Evolutionary conservation across 768 basidiomycete genomes (phyloP).

Genomic region (Kondoa subrosea): DNA sequence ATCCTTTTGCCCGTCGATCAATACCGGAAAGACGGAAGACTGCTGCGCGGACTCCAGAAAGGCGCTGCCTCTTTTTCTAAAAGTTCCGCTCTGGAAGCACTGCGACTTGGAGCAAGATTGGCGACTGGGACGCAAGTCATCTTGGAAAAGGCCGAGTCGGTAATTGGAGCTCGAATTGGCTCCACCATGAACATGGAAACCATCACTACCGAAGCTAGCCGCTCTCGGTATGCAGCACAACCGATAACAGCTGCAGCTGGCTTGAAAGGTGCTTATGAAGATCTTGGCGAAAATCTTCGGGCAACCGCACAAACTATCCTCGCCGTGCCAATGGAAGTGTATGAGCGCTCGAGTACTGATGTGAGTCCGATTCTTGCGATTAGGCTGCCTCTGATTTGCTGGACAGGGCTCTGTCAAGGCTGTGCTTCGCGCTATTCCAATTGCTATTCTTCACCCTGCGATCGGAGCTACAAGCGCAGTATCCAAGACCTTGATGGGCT

Average conservation of each 20-base stretch:
- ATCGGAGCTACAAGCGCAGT: slow-evolving; percentile 95
- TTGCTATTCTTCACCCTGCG: slow-evolving; percentile 93
- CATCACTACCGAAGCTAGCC: background rate
- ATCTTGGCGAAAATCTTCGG: slow-evolving; percentile 65
- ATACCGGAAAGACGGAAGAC: slow-evolving; percentile 87
- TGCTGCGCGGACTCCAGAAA: slow-evolving; percentile 81
- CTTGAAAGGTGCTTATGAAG: slow-evolving; percentile 76
- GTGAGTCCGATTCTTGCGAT: slow-evolving; percentile 37
- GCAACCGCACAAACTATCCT: slow-evolving; percentile 96
- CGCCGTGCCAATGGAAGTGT: slow-evolving; percentile 97
- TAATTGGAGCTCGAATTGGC: slow-evolving; percentile 47
- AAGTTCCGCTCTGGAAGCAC: slow-evolving; percentile 84
- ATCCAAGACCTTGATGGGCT: slow-evolving; percentile 80
- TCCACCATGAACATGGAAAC: slow-evolving; percentile 45
- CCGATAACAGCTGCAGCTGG: slow-evolving; percentile 70
- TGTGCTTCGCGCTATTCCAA: slow-evolving; percentile 90
- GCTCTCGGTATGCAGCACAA: slow-evolving; percentile 79
- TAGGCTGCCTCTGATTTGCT: slow-evolving; percentile 11
- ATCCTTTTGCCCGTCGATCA: slow-evolving; percentile 90
- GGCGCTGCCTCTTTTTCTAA: slow-evolving; percentile 84
- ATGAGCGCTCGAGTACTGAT: slow-evolving; percentile 82
- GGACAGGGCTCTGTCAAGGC: slow-evolving; percentile 73
- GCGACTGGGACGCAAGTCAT: slow-evolving; percentile 98
- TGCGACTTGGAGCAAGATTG: slow-evolving; percentile 79
- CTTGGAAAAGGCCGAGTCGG: slow-evolving; percentile 79